Evolutionary conservation across 2,329 filamentous ascomycete species (phyloP), one percentile per base, ranked within the genome.

Genomic region (Salinomyces thailandicus): DNA sequence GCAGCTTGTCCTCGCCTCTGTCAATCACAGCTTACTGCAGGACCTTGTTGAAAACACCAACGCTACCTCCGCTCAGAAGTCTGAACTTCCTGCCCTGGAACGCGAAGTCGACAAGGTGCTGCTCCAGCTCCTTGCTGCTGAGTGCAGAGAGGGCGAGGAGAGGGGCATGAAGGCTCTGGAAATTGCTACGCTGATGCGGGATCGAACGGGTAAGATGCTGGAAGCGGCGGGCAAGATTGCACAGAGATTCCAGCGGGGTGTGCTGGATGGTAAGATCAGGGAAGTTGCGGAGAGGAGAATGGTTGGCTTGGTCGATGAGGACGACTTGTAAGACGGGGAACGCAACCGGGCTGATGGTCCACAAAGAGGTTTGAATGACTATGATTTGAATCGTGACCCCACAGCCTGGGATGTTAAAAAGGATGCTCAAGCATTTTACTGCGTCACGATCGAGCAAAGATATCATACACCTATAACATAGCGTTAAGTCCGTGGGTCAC

Each of bases 111-210:
- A 98, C 66, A 94, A 94, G 66, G 77, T 81, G 29, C 68, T 98
- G 34, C 67, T 98, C 45, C 86, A 95, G 65, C 72, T 96, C 57
- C 68, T 98, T 54, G 87, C 85, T 2, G 68, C 81, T 5, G 91
- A 96, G 66, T 98, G 91, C 58, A 77, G 86, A 41, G 85, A 91
- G 48, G 85, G 86, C 30, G 91, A 98, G 59, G 87, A 96, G 45
- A 72, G 82, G 18, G 89, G 87, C 5, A 95, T 95, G 85, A 85
- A 89, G 48, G 89, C 89, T 1, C 67, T 98, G 22, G 93, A 98
- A 63, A 73, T 96, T 52, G 91, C 93, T 18, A 71, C 74, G 43
- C 67, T 98, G 52, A 83, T 98, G 79, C 74, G 73, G 30, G 87
- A 96, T 63, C 71, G 77, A 31, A 82, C 76, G 42, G 89, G 89